Base-by-base conservation (phyloP, 768 basidiomycete species). In the Chalciporus piperatus region DNA sequence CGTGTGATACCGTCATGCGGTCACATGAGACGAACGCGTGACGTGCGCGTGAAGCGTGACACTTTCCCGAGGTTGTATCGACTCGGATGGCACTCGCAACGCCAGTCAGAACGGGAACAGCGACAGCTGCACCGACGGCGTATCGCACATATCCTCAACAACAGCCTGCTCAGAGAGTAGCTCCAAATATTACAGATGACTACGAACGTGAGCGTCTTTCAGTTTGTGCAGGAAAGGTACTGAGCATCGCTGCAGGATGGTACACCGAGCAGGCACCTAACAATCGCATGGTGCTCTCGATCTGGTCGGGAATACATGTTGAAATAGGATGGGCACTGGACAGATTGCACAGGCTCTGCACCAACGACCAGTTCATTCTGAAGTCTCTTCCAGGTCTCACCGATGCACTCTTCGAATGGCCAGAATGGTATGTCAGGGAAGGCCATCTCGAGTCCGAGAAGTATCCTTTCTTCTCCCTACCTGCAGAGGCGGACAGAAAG, bases 241-340 rank as follows among this genome's bases (percentile, higher is more conserved):
- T 59, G 52, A 59, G 47, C 35, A 27, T 39, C 14, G 23, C 37
- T 37, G 51, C 59, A 90, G 89, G 88, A 59, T 92, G 89, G 83
- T 94, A 92, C 61, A 89, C 91, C n/a, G 89, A 93, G 58, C 74
- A 79, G 1, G 77, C 81, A 3, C 75, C 87, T 1, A 85, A 74
- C 64, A 98, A 98, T 66, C 81, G 95, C 38, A 92, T 98, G 83
- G 76, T 92, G n/a, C 82, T 99, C 14, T 86, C 94, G 3, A 71
- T 98, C 38, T 81, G 84, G 22, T 98, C 92, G 13, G 87, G 84
- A 5, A 86, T 98, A 42, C 77, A 84, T 47, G 70, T 80, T 8
- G 96, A 98, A 63, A 78, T 94, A 50, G 83, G 83, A 50, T 98
- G 92, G 89, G 90, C 94, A 17, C 79, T 99, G 35, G 87, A 92